Conservation (phyloP, 345 rosid species). For the Rhizophora apiculata region DNA sequence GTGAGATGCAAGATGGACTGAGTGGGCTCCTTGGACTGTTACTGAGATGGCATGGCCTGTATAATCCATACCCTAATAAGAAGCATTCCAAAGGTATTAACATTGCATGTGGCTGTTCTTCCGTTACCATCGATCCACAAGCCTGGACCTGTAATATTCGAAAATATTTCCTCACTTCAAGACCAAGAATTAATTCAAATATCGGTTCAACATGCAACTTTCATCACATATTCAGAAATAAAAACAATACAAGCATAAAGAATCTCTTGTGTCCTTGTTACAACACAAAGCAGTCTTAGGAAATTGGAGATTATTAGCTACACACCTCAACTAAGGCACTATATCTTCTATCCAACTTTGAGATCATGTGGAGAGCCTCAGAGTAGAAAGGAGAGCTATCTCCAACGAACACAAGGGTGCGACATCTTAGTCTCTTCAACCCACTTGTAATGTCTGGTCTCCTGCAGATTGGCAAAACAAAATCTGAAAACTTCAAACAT, state of each 20-base stretch:
- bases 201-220: too few species aligned
- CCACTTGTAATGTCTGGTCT: conserved; percentile 81
- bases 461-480: conserved; percentile 40
- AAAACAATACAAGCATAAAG: too few species aligned
- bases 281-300: background rate
- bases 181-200: too few species aligned
- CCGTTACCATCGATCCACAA: conserved; percentile 92
- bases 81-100: conserved; percentile 90
- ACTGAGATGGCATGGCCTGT: conserved; percentile 58
- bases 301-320: background rate
- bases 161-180: too few species aligned
- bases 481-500: background rate
- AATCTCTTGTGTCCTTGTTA: background rate
- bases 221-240: too few species aligned
- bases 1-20: conserved; percentile 74
- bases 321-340: conserved; percentile 92
- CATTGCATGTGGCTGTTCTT: conserved; percentile 99
- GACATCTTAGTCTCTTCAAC: conserved; percentile 68
- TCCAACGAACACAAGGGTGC: conserved; percentile 80
- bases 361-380: conserved; percentile 80
- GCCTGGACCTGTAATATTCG: conserved; percentile 62
- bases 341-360: conserved; percentile 74
- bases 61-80: conserved; percentile 73
- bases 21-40: conserved; percentile 90
- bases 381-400: conserved; percentile 79